phyloP scores from a whole-genome alignment of 2,329 filamentous ascomycete species.

The Aspergillus pseudoglaucus region DNA sequence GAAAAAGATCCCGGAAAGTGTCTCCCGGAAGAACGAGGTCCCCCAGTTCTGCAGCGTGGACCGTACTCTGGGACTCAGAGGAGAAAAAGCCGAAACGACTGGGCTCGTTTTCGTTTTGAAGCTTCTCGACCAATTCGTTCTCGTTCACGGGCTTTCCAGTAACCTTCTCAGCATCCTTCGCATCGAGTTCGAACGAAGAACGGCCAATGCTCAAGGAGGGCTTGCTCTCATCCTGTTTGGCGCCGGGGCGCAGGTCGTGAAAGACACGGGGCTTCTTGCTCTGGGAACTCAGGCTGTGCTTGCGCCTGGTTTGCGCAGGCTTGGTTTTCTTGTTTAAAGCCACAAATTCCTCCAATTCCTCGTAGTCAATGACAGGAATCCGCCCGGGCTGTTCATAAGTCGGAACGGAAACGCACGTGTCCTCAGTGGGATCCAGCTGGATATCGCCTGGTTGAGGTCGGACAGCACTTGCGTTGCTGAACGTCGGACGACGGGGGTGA shows the following conservation, averaged over 20 bases:
- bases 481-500: constrained; percentile 54
- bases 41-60: constrained; percentile 82
- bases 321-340: constrained; percentile 51
- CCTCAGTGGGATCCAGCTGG: constrained; percentile 37
- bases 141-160: constrained; percentile 23
- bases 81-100: constrained; percentile 97
- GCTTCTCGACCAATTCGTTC: constrained; percentile 26
- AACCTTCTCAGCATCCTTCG: constrained; percentile 29
- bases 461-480: constrained; percentile 53
- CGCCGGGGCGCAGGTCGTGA: constrained; percentile 49
- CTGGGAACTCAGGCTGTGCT: constrained; percentile 46
- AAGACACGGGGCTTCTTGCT: constrained; percentile 51
- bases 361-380: constrained; percentile 80
- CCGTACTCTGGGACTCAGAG: constrained; percentile 85
- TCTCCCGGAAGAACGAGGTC: constrained; percentile 86
- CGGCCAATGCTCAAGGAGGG: constrained; percentile 21
- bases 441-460: constrained; percentile 40
- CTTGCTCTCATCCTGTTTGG: constrained; percentile 33
- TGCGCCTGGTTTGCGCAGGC: constrained; percentile 30
- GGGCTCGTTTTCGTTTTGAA: constrained; percentile 49
- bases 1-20: constrained; percentile 81
- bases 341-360: constrained; percentile 89
- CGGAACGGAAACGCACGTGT: constrained; percentile 75
- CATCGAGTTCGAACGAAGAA: constrained; percentile 23
- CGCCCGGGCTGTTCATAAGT: constrained; percentile 66